Evolutionary conservation across 495 filamentous ascomycete genomes (phyloP).

Genomic region (Aspergillus steynii): DNA sequence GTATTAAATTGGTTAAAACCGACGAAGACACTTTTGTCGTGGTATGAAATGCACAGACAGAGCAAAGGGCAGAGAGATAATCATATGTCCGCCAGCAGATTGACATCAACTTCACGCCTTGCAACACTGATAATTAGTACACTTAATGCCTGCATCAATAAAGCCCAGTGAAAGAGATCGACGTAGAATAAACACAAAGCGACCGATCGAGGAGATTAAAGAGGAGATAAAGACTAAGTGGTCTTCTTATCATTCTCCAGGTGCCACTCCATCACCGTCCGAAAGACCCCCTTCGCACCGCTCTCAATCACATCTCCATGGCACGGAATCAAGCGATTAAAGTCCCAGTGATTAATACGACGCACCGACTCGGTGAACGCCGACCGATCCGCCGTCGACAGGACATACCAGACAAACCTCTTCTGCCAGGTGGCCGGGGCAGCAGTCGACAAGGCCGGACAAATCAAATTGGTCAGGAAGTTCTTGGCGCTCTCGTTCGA

Average conservation of each 20-base stretch:
- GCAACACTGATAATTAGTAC: not conserved
- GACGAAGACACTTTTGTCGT: not conserved
- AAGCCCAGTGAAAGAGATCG: not conserved
- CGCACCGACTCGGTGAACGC: slow-evolving; percentile 68
- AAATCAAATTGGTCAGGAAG: slow-evolving; percentile 63
- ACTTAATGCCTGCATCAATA: not conserved
- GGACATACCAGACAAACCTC: slow-evolving; percentile 78
- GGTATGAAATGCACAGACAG: not conserved
- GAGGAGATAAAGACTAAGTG: not conserved
- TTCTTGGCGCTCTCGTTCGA: slow-evolving; percentile 49
- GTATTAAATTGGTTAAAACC: not conserved
- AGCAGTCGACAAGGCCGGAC: slow-evolving; percentile 56
- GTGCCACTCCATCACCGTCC: slow-evolving; percentile 85
- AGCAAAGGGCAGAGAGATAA: not conserved
- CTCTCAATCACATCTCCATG: slow-evolving; percentile 89
- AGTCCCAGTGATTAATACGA: slow-evolving; percentile 78
- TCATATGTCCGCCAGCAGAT: not conserved
- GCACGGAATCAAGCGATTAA: slow-evolving; percentile 84
- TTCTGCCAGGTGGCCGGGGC: slow-evolving; percentile 68
- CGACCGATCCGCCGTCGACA: slow-evolving; percentile 60
- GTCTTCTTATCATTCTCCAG: slow-evolving; percentile 46
- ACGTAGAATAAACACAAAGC: not conserved
- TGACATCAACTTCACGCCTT: not conserved
- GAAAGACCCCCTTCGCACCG: slow-evolving; percentile 73
- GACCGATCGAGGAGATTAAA: too few species aligned